Evolutionary conservation across 225 moss, liverwort and hornwort species (phyloP), one percentile per base, ranked within the genome.

Genomic region (Pleurozium schreberi): DNA sequence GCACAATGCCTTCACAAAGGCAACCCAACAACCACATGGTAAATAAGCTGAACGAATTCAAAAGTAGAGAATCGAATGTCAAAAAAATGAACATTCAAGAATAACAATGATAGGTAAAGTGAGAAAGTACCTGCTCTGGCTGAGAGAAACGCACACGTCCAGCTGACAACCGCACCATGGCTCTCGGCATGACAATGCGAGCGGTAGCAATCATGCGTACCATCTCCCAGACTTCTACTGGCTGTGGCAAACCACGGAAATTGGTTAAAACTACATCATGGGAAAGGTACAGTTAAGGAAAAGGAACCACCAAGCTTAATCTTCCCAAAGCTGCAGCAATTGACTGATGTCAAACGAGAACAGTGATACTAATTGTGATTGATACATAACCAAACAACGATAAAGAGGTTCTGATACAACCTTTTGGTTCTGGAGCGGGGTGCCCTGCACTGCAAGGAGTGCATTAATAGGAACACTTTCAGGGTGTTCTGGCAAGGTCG

Each of bases 201-300:
- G 99, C 94, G 20, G 97, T 99, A 63, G 93, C 99, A 90, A 99
- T 97, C 99, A 97, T 99, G 60, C 96, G 93, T 10, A 99, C 89
- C 99, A 99, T 99, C 92, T 99, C 97, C 98, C 99, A 99, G 57
- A 99, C 94, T 91, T 97, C 96, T 9, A 99, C 97, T 74, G 96
- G 95, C 95, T 98, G 93, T 75, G 33, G 18, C 42, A 91, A 45
- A 76, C 84, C 91, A 93, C 42, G 83, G 75, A 69, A 84, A 80
- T 43, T 76, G 50, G 83, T 93, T 64, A 89, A 69, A 84, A 47
- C 58, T 47, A 86, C 26, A 31, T 23, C 75, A 88, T 61, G 33
- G 60, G 57, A 84, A 85, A 88, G 16, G 71, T 10, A 74, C 53
- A 42, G 33, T 47, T 68, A 59, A 87, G 73, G 65, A 84, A 84